Percentiles rank a stretch among this genome's conserved stretches.
These are phyloP conservation scores for Rhodotorula sp. DNA, from an alignment of 1,284 basidiomycete genomes.

Conservation along the genomic window DNA sequence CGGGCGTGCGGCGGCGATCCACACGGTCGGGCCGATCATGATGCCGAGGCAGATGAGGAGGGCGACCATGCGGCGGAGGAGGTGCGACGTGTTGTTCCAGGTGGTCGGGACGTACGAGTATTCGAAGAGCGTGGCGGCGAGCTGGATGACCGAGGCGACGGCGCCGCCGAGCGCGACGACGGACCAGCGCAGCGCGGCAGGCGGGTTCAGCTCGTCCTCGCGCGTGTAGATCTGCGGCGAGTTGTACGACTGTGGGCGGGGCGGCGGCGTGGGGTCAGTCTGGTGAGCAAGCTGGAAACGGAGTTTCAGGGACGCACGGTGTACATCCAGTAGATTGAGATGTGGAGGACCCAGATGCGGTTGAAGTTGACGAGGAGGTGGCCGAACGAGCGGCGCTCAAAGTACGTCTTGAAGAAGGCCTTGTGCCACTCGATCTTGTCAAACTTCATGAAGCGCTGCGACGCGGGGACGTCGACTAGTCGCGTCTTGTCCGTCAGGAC, in stretches of 20 bases:
- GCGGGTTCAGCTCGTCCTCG: constrained; percentile 55
- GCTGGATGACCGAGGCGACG: constrained; percentile 89
- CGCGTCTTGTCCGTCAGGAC: constrained; percentile 85
- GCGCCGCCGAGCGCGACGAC: constrained; percentile 86
- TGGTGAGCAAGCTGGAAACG: background rate
- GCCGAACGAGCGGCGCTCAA: constrained; percentile 88
- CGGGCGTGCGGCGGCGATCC: constrained; percentile 76
- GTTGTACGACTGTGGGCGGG: constrained; percentile 62
- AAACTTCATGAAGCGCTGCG: constrained; percentile 91
- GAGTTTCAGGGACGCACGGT: constrained; percentile 59
- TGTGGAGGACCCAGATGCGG: constrained; percentile 93
- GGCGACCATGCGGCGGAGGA: constrained; percentile 81
- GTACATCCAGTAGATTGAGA: constrained; percentile 90
- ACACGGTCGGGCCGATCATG: constrained; percentile 86
- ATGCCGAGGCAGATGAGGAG: constrained; percentile 77
- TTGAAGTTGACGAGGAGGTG: constrained; percentile 97
- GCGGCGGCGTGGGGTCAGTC: background rate
- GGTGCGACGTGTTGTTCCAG: constrained; percentile 95
- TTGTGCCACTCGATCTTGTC: constrained; percentile 91
- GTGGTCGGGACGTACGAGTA: constrained; percentile 94
- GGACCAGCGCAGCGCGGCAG: constrained; percentile 78
- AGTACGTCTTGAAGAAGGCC: constrained; percentile 96
- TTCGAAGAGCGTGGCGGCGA: constrained; percentile 84
- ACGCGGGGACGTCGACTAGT: constrained; percentile 81
- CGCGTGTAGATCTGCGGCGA: constrained; percentile 76